phyloP scores from a whole-genome alignment of 1,284 basidiomycete species.

The Sporisorium sorghi region DNA sequence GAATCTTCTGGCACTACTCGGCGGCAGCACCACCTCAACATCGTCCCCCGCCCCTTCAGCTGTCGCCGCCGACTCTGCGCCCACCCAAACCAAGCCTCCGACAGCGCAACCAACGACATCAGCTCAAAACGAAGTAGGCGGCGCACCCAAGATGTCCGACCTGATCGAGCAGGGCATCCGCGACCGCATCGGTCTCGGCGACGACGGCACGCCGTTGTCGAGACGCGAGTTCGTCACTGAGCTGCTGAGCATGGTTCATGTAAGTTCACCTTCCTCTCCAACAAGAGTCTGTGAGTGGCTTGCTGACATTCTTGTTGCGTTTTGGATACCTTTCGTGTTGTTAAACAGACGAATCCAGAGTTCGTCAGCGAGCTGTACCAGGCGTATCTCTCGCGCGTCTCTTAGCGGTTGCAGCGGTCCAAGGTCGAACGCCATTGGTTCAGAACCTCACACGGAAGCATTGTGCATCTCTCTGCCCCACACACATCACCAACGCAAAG shows the following conservation, averaged over 20 bases:
- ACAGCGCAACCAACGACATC: conserved; percentile 21
- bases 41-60: not conserved
- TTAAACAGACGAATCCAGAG: conserved; percentile 54
- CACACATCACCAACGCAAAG: not conserved
- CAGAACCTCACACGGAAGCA: not conserved
- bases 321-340: too few species aligned
- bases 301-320: conserved; percentile 16
- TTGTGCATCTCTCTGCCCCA: too few species aligned
- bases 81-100: not conserved
- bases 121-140: not conserved
- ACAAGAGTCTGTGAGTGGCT: too few species aligned
- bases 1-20: conserved; percentile 23
- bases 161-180: conserved; percentile 70
- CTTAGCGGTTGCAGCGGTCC: not conserved
- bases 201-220: conserved; percentile 70
- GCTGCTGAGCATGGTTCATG: conserved; percentile 78
- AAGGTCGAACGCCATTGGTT: too few species aligned
- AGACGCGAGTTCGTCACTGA: conserved; percentile 78
- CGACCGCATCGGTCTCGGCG: conserved; percentile 63
- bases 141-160: conserved; percentile 70
- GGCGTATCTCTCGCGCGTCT: conserved; percentile 39
- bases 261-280: conserved; percentile 71
- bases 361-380: conserved; percentile 60
- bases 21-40: conserved; percentile 1
- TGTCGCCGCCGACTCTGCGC: not conserved